phyloP scores from a whole-genome alignment of 306 rosid genomes.

The Fragaria nilgerrensis region DNA sequence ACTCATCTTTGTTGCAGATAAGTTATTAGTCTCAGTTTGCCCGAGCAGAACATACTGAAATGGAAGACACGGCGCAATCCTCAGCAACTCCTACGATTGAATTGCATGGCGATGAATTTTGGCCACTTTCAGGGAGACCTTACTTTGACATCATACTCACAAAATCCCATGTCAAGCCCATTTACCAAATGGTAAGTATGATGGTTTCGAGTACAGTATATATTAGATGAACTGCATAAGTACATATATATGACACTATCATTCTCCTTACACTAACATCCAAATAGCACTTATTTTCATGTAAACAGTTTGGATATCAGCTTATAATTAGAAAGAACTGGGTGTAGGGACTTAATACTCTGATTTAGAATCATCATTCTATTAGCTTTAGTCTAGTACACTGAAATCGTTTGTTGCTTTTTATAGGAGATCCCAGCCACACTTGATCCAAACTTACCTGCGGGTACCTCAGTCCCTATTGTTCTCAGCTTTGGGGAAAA shows the following conservation, averaged over 20 bases:
- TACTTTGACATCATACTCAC: constrained; percentile 27
- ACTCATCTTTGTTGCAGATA: background rate
- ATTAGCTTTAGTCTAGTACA: background rate
- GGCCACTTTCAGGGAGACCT: constrained; percentile 50
- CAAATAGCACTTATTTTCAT: background rate
- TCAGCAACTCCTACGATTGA: background rate
- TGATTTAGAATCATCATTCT: background rate
- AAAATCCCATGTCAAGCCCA: constrained; percentile 25
- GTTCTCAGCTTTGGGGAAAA: constrained; percentile 35
- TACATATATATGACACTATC: background rate
- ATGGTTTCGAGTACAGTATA: background rate
- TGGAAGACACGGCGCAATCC: background rate
- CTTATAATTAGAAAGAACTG: background rate
- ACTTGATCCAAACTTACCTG: constrained; percentile 31
- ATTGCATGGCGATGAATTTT: constrained; percentile 30
- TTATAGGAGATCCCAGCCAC: constrained; percentile 19
- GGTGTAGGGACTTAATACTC: background rate
- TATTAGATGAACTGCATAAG: background rate
- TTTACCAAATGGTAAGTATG: constrained; percentile 34
- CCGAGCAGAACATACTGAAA: background rate
- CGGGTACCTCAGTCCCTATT: constrained; percentile 20
- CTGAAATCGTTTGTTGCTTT: background rate
- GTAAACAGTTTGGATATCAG: background rate
- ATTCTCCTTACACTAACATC: background rate
- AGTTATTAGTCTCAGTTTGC: background rate